Percentiles rank a stretch among this genome's conserved stretches.
phyloP scores from a whole-genome alignment of 257 asterid species.

The Orobanche coerulescens region DNA sequence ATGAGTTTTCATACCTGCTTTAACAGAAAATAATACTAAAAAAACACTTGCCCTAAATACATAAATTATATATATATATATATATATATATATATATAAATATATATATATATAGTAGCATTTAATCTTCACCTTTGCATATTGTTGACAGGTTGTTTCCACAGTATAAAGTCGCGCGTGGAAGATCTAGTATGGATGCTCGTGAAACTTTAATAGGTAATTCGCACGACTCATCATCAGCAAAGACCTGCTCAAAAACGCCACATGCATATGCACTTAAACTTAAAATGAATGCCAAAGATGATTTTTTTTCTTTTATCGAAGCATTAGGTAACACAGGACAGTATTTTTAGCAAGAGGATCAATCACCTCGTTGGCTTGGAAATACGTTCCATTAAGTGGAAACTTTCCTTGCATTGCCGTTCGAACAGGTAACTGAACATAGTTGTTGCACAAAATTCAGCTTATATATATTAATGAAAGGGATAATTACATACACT shows the following conservation, averaged over 20 bases:
- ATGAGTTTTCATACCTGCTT: conserved; percentile 25
- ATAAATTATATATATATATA: too few species aligned
- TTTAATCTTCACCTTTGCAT: conserved; percentile 37
- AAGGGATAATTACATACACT: too few species aligned
- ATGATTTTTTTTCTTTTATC: too few species aligned
- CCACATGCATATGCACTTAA: too few species aligned
- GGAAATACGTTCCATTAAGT: conserved; percentile 32
- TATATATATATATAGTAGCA: too few species aligned
- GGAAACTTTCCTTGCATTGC: conserved; percentile 28
- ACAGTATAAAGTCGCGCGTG: conserved; percentile 20
- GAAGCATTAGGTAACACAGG: too few species aligned
- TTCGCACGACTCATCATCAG: conserved; percentile 32
- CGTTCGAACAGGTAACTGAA: conserved; percentile 27
- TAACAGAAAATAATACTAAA: background rate
- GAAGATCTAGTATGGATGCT: conserved; percentile 19
- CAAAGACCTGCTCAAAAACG: conserved; percentile 28
- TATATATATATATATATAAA: too few species aligned
- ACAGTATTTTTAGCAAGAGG: too few species aligned
- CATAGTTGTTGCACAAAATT: background rate
- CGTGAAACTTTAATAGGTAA: conserved; percentile 25
- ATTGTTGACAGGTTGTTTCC: conserved; percentile 25
- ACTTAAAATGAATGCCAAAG: too few species aligned
- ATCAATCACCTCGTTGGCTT: conserved; percentile 29
- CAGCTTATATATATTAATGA: too few species aligned
- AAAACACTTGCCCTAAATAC: too few species aligned